phyloP scores from a whole-genome alignment of 2,329 filamentous ascomycete genomes.

The Botrytis medusae region DNA sequence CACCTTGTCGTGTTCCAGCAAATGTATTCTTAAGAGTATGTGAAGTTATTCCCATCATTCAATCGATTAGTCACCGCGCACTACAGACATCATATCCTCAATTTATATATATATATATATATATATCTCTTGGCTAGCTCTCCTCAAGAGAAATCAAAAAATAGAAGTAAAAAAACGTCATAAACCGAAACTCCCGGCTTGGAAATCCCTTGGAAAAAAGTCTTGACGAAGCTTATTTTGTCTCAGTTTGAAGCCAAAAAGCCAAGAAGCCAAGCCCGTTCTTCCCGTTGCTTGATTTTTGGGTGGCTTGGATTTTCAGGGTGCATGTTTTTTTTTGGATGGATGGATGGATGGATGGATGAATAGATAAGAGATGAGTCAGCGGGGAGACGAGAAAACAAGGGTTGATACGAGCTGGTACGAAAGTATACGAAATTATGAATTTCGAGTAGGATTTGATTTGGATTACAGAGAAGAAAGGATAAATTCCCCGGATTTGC shows the following conservation, averaged over 20 bases:
- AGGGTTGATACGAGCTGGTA: neutral
- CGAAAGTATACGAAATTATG: neutral
- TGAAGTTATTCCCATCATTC: neutral
- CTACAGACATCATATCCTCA: neutral
- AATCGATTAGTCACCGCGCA: neutral
- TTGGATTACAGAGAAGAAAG: neutral
- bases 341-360: neutral
- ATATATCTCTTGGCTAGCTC: neutral
- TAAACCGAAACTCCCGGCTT: neutral
- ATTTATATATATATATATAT: neutral
- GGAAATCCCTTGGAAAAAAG: neutral
- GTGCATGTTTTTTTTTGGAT: neutral
- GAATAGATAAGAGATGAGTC: neutral
- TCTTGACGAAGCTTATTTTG: neutral
- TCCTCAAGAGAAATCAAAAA: neutral
- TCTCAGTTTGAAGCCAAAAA: neutral
- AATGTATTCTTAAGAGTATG: neutral
- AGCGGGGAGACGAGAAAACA: neutral
- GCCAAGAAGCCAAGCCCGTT: constrained; percentile 9
- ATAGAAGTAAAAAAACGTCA: neutral
- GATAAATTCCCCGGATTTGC: neutral
- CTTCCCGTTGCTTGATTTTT: constrained; percentile 10
- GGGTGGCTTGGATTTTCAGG: neutral
- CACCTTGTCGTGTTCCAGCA: neutral
- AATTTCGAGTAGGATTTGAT: neutral